Evolutionary conservation across 768 basidiomycete genomes (phyloP).

Genomic region (Mycena galericulata): DNA sequence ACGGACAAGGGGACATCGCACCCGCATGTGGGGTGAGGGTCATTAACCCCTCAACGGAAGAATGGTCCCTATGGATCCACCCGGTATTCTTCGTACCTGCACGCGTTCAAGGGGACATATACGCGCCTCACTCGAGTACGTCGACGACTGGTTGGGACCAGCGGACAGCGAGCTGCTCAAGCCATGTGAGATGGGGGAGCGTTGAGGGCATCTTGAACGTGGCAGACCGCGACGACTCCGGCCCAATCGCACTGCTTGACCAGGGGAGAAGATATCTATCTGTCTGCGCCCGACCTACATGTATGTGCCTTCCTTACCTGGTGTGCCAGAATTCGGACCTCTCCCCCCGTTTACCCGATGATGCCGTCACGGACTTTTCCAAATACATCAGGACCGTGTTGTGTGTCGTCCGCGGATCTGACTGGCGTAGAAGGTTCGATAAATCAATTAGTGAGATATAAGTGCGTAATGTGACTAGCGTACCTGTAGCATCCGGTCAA

Average conservation of each 20-base stretch:
- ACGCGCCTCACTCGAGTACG: not conserved
- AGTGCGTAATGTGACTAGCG: too few species aligned
- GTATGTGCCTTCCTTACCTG: too few species aligned
- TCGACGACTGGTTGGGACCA: not conserved
- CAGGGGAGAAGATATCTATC: not conserved
- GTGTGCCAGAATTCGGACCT: too few species aligned
- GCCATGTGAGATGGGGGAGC: not conserved
- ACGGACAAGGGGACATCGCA: not conserved
- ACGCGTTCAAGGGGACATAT: not conserved
- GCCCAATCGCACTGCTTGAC: not conserved
- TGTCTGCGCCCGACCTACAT: not conserved
- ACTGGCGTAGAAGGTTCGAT: too few species aligned
- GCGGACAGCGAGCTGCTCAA: constrained; percentile 1
- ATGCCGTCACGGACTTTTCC: too few species aligned
- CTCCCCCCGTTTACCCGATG: too few species aligned
- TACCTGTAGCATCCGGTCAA: too few species aligned
- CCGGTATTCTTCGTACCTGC: not conserved
- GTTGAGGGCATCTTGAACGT: constrained; percentile 1
- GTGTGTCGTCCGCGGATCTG: too few species aligned
- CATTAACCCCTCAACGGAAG: not conserved
- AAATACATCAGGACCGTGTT: too few species aligned
- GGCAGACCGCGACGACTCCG: not conserved
- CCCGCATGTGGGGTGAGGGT: not conserved
- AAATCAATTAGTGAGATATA: too few species aligned
- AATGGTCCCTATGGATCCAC: not conserved